These are phyloP conservation scores for Pterulicium gracile DNA, from an alignment of 1,284 basidiomycete species.

Conservation along the genomic window DNA sequence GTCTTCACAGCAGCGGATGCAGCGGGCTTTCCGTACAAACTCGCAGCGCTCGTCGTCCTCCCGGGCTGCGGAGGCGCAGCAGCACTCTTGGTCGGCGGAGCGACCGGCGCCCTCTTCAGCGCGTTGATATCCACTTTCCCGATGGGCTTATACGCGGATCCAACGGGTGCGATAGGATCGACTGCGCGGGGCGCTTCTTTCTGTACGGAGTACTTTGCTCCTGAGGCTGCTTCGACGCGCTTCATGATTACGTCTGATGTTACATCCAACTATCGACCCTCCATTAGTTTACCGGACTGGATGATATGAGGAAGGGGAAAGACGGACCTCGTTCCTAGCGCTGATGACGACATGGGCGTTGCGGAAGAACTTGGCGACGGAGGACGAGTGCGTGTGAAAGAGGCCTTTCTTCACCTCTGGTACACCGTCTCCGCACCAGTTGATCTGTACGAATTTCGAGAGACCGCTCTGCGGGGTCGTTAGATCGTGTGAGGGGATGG, in stretches of 20 bases:
- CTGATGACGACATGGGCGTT: conserved; percentile 86
- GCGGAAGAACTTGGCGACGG: conserved; percentile 76
- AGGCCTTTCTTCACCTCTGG: conserved; percentile 88
- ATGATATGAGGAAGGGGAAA: background rate
- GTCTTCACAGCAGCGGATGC: conserved; percentile 10
- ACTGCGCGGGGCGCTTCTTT: conserved; percentile 51
- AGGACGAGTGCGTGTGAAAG: conserved; percentile 80
- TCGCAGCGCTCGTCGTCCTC: conserved; percentile 9
- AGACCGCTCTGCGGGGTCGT: conserved; percentile 53
- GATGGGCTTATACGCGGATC: conserved; percentile 61
- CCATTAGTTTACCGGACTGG: background rate
- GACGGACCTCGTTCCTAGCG: conserved; percentile 78
- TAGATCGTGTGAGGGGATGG: background rate
- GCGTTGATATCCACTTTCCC: conserved; percentile 60
- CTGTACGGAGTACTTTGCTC: conserved; percentile 82
- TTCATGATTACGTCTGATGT: conserved; percentile 73
- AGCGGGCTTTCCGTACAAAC: conserved; percentile 13
- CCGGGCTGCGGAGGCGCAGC: conserved; percentile 19
- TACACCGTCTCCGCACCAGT: conserved; percentile 95
- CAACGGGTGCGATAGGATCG: conserved; percentile 66
- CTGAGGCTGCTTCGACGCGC: conserved; percentile 82
- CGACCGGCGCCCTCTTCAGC: conserved; percentile 34
- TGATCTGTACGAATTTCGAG: conserved; percentile 87
- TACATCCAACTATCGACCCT: conserved; percentile 63
- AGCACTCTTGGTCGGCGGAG: conserved; percentile 20